Conservation (phyloP, 805 yeast species). For the Millerozyma acaciae region DNA sequence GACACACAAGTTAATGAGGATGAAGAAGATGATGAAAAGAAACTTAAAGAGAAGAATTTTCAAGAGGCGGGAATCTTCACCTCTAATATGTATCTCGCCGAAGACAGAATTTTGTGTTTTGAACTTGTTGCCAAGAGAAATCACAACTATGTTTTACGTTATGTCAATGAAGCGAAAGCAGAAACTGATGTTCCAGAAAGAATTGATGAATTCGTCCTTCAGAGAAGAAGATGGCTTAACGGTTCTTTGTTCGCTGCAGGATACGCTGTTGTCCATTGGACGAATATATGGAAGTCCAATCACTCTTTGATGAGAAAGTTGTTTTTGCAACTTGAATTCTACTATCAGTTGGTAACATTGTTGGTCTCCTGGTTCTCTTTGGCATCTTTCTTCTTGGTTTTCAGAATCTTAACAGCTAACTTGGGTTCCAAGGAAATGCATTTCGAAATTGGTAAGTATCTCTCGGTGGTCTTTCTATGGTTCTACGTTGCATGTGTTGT, state of each 20-base stretch:
- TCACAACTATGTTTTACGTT: conserved; percentile 73
- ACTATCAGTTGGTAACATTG: conserved; percentile 72
- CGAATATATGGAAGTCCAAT: conserved; percentile 82
- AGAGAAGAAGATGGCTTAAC: conserved; percentile 96
- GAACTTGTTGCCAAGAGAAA: conserved; percentile 85
- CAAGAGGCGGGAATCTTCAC: conserved; percentile 72
- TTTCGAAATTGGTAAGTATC: conserved; percentile 69
- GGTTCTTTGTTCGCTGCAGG: conserved; percentile 97
- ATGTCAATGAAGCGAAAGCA: conserved; percentile 85
- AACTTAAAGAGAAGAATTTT: conserved; percentile 35
- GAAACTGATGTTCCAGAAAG: conserved; percentile 95
- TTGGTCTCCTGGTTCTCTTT: conserved; percentile 90
- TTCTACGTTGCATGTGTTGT: conserved; percentile 75
- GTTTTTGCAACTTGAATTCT: conserved; percentile 80
- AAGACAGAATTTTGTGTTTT: conserved; percentile 92
- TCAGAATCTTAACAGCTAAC: conserved; percentile 79
- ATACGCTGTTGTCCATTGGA: conserved; percentile 80
- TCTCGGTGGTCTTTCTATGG: conserved; percentile 82
- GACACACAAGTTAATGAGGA: conserved; percentile 41
- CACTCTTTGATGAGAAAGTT: conserved; percentile 80
- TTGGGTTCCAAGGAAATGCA: conserved; percentile 59
- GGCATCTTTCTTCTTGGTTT: conserved; percentile 86
- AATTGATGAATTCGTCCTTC: conserved; percentile 92
- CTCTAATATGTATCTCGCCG: conserved; percentile 95
- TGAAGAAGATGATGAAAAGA: conserved; percentile 36